These are phyloP conservation scores for Triangularia setosa DNA, from an alignment of 2,329 filamentous ascomycete genomes.

Conservation along the genomic window DNA sequence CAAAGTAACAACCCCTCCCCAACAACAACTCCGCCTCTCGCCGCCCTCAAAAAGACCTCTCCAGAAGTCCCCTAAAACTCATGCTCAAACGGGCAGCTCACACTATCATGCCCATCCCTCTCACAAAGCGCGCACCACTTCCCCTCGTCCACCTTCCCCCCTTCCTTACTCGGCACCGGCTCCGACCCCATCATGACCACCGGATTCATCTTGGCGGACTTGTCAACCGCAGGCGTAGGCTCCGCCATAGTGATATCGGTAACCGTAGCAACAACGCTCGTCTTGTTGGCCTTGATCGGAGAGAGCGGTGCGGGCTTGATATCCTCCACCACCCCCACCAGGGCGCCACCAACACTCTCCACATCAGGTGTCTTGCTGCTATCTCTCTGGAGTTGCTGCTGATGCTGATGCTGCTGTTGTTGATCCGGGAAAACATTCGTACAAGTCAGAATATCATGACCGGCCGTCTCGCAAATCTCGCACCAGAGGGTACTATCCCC, in stretches of 20 bases:
- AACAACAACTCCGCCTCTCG: no score
- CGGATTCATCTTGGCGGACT: constrained; percentile 48
- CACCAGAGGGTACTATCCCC: constrained; percentile 79
- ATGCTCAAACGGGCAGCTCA: constrained; percentile 90
- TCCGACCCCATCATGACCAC: constrained; percentile 51
- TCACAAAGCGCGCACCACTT: constrained; percentile 99
- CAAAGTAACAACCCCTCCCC: not conserved
- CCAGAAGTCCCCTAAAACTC: constrained; percentile 49
- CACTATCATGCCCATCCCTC: constrained; percentile 92
- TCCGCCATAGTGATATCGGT: constrained; percentile 34
- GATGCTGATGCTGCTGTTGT: constrained; percentile 24
- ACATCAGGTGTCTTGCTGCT: constrained; percentile 1
- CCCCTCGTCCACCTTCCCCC: constrained; percentile 70
- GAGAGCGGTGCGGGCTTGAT: constrained; percentile 54
- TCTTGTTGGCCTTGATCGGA: constrained; percentile 45
- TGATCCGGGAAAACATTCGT: constrained; percentile 74
- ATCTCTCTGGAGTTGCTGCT: constrained; percentile 14
- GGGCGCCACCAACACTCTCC: constrained; percentile 28
- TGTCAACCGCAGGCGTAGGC: constrained; percentile 38
- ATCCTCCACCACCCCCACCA: constrained; percentile 36
- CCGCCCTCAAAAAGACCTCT: no score
- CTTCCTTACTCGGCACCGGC: constrained; percentile 73
- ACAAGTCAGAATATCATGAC: constrained; percentile 92
- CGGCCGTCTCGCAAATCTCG: constrained; percentile 88
- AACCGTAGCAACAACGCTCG: constrained; percentile 8